Conservation (phyloP, 2,329 filamentous ascomycete genomes). For the Apiospora arundinis region DNA sequence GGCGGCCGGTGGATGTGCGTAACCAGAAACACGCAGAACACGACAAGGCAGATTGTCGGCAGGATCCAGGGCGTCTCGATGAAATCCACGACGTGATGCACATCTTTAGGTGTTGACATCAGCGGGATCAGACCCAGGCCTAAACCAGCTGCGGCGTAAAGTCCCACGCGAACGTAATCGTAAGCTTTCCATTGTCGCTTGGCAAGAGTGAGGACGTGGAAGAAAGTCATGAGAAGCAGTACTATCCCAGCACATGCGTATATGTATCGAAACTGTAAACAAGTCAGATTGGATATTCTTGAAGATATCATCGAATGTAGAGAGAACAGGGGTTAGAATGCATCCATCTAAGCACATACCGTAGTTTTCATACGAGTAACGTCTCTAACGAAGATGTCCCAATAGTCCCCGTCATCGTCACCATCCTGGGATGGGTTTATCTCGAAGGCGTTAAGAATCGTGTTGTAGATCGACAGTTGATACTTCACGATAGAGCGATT, state of each 20-base stretch:
- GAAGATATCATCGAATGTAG: conserved; percentile 1
- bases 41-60: conserved; percentile 34
- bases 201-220: conserved; percentile 30
- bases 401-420: too few species aligned
- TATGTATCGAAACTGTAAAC: conserved; percentile 17
- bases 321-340: background rate
- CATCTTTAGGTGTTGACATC: conserved; percentile 25
- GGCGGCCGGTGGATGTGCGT: conserved; percentile 26
- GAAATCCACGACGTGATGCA: conserved; percentile 21
- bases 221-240: conserved; percentile 34
- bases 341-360: background rate
- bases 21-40: conserved; percentile 34
- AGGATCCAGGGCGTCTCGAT: conserved; percentile 35
- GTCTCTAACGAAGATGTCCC: too few species aligned
- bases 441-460: too few species aligned
- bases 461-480: too few species aligned
- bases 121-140: conserved; percentile 33
- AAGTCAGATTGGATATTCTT: background rate
- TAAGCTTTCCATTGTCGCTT: conserved; percentile 34
- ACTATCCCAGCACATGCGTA: conserved; percentile 30
- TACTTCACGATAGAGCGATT: too few species aligned
- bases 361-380: too few species aligned
- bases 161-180: conserved; percentile 29
- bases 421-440: too few species aligned
- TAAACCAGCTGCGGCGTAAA: conserved; percentile 29